phyloP scores from a whole-genome alignment of 1,284 basidiomycete genomes.

The Ustilago lituana region DNA sequence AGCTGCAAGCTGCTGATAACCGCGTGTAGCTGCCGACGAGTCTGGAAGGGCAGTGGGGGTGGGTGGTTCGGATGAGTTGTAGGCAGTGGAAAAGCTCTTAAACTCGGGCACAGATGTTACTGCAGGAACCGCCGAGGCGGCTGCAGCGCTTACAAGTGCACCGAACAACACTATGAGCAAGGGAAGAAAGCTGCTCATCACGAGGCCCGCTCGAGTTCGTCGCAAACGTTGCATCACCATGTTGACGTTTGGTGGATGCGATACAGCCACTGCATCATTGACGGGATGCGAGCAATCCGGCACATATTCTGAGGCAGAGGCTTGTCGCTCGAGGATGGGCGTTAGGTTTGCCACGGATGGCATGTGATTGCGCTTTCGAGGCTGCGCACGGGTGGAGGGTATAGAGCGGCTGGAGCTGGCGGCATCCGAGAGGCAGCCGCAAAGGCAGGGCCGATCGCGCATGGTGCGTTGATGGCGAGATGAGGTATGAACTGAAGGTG shows the following conservation, averaged over 20 bases:
- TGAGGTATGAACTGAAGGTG: no score
- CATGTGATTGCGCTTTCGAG: neutral
- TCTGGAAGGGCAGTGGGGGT: conserved; percentile 2
- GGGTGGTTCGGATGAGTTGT: neutral
- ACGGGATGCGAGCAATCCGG: neutral
- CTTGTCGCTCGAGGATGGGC: no score
- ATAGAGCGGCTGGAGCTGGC: conserved; percentile 25
- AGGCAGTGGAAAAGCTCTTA: neutral
- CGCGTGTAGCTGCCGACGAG: neutral
- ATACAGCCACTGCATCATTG: neutral
- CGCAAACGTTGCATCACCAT: no score
- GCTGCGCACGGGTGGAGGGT: neutral
- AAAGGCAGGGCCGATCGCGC: conserved; percentile 19
- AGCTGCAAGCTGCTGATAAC: conserved; percentile 17
- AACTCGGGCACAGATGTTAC: neutral
- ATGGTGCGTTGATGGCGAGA: neutral
- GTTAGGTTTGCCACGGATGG: neutral
- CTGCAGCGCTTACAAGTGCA: neutral
- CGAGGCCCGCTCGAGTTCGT: neutral
- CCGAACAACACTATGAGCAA: conserved; percentile 8
- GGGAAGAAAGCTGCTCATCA: neutral
- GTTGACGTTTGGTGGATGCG: no score
- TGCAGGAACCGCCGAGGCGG: conserved; percentile 4
- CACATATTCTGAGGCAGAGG: no score
- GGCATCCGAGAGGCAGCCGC: conserved; percentile 29